These are phyloP conservation scores for Astraeus odoratus DNA, from an alignment of 768 basidiomycete species.

Conservation along the genomic window DNA sequence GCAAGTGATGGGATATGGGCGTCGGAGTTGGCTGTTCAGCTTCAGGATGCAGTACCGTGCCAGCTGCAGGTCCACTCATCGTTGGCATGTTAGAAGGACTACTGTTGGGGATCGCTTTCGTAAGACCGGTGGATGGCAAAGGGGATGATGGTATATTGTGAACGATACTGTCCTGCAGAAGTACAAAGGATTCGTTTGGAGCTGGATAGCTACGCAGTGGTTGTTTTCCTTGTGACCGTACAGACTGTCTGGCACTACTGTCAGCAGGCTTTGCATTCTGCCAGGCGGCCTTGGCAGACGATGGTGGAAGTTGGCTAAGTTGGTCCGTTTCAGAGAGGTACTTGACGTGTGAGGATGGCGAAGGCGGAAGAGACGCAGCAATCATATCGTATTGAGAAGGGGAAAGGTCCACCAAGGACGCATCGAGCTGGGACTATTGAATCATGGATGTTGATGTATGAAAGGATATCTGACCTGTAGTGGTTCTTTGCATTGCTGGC, in stretches of 20 bases:
- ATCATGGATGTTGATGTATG: conserved; percentile 7
- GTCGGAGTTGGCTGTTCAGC: conserved; percentile 57
- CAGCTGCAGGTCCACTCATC: conserved; percentile 21
- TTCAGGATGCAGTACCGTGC: conserved; percentile 34
- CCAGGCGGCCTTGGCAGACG: conserved; percentile 58
- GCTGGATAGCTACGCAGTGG: conserved; percentile 44
- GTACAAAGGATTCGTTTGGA: conserved; percentile 86
- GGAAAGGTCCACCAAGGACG: conserved; percentile 81
- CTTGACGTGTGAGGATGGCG: conserved; percentile 35
- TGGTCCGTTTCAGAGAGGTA: conserved; percentile 37
- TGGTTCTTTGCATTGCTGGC: conserved; percentile 90
- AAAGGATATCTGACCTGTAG: conserved; percentile 50
- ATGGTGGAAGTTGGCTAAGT: conserved; percentile 39
- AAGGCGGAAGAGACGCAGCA: conserved; percentile 57
- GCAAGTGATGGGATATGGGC: conserved; percentile 70
- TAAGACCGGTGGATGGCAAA: conserved; percentile 32
- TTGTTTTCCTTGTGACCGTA: conserved; percentile 56
- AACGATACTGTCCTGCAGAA: conserved; percentile 79
- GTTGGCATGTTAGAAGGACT: conserved; percentile 27
- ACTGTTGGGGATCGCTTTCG: conserved; percentile 37
- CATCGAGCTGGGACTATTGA: conserved; percentile 55
- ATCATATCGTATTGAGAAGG: conserved; percentile 88
- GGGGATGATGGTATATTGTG: conserved; percentile 48
- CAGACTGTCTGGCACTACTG: conserved; percentile 38
- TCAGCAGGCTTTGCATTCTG: conserved; percentile 41